Evolutionary conservation across 1,284 basidiomycete genomes (phyloP).

Genomic region (Albatrellus sp.): DNA sequence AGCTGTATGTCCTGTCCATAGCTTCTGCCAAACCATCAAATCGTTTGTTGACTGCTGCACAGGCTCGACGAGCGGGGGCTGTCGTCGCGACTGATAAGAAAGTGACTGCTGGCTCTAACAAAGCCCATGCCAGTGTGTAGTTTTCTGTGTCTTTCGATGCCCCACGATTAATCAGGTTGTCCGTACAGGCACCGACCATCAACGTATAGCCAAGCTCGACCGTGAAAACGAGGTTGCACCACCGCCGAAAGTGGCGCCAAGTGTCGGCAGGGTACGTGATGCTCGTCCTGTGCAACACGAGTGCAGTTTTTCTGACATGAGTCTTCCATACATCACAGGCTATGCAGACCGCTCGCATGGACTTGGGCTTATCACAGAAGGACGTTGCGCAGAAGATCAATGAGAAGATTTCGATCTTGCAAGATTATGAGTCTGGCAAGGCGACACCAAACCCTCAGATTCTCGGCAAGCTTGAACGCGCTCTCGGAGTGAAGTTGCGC

Average conservation of each 20-base stretch:
- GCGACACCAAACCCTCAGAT: constrained; percentile 88
- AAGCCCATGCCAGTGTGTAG: constrained; percentile 54
- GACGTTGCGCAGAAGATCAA: constrained; percentile 90
- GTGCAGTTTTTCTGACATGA: too few species aligned
- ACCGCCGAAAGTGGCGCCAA: constrained; percentile 71
- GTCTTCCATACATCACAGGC: constrained; percentile 33
- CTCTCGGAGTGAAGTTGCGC: constrained; percentile 85
- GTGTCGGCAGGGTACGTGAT: constrained; percentile 65
- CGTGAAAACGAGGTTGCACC: constrained; percentile 95
- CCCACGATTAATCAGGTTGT: background rate
- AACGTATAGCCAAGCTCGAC: constrained; percentile 87
- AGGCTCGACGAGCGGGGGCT: constrained; percentile 63
- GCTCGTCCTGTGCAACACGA: too few species aligned
- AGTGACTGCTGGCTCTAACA: constrained; percentile 51
- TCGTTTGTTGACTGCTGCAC: background rate
- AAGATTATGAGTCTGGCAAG: constrained; percentile 85
- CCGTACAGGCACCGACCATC: constrained; percentile 75
- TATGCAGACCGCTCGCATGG: constrained; percentile 75
- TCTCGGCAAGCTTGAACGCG: constrained; percentile 85
- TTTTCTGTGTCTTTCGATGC: background rate
- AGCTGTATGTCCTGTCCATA: constrained; percentile 32
- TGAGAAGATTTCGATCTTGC: constrained; percentile 78
- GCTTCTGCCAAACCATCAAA: constrained; percentile 1
- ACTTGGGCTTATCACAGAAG: constrained; percentile 77
- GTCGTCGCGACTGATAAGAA: constrained; percentile 76